Evolutionary conservation across 805 yeast genomes (phyloP).

Genomic region (Phaffomyces antillensis): DNA sequence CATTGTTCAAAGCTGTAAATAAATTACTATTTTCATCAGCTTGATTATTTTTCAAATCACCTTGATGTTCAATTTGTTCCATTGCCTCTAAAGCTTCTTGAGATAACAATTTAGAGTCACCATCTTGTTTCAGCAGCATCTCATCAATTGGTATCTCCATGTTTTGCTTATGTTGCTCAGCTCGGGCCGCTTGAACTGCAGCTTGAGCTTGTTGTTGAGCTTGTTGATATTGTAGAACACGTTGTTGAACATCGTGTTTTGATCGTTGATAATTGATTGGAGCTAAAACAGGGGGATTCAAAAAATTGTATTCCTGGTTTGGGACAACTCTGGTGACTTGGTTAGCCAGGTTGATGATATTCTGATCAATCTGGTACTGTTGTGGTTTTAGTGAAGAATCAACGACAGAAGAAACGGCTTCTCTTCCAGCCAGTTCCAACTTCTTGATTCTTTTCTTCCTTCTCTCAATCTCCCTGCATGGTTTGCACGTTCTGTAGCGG

Average conservation of each 20-base stretch:
- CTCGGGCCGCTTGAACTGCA: slow-evolving; percentile 6
- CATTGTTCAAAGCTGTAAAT: no score
- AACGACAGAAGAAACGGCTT: slow-evolving; percentile 2
- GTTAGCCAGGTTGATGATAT: slow-evolving; percentile 9
- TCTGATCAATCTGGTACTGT: slow-evolving; percentile 3
- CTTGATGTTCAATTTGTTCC: no score
- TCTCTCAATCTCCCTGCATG: slow-evolving; percentile 20
- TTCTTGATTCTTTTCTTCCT: slow-evolving; percentile 7
- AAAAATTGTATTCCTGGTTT: slow-evolving; percentile 3
- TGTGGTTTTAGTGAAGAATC: background rate
- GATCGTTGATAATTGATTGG: slow-evolving; percentile 7
- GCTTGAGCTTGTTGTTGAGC: slow-evolving; percentile 5
- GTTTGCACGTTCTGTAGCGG: slow-evolving; percentile 25
- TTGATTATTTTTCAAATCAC: background rate
- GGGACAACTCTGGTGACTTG: slow-evolving; percentile 7
- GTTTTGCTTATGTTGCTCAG: slow-evolving; percentile 5
- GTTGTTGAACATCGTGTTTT: slow-evolving; percentile 6
- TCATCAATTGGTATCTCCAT: slow-evolving; percentile 14
- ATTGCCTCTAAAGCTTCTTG: no score
- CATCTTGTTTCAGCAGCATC: slow-evolving; percentile 10
- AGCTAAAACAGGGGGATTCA: slow-evolving; percentile 7
- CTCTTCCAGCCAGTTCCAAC: slow-evolving; percentile 10
- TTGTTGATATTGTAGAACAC: slow-evolving; percentile 6
- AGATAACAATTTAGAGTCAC: background rate
- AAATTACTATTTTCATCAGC: background rate